phyloP scores from a whole-genome alignment of 768 basidiomycete genomes.

The Mycena sanguinolenta region DNA sequence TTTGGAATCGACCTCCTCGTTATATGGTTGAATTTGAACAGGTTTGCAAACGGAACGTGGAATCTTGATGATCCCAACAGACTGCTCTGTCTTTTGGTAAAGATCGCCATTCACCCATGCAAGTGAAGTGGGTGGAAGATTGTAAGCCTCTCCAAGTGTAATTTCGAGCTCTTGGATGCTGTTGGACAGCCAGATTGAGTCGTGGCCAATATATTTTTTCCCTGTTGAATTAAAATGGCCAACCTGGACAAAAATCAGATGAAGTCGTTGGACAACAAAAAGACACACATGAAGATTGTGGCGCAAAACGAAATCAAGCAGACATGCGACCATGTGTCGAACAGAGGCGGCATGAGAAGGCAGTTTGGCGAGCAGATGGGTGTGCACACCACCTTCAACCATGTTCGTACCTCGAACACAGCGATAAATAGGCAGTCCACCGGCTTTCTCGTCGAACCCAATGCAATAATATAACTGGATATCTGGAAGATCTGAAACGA shows the following conservation, averaged over 20 bases:
- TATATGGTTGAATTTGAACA: constrained; percentile 1
- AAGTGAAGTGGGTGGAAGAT: too few species aligned
- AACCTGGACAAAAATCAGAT: too few species aligned
- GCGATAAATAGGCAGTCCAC: constrained; percentile 44
- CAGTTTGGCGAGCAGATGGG: constrained; percentile 42
- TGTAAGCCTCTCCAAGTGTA: too few species aligned
- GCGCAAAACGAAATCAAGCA: constrained; percentile 39
- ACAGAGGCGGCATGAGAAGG: constrained; percentile 42
- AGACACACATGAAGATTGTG: constrained; percentile 43
- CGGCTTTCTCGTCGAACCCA: constrained; percentile 37
- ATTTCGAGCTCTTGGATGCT: too few species aligned
- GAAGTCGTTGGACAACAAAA: too few species aligned
- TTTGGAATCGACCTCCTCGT: too few species aligned
- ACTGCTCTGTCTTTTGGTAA: too few species aligned
- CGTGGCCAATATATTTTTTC: too few species aligned
- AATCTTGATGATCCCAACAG: not conserved
- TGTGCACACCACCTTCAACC: constrained; percentile 53
- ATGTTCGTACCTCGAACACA: constrained; percentile 49
- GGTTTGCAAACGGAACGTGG: constrained; percentile 8
- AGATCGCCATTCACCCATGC: constrained; percentile 8
- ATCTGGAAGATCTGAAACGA: constrained; percentile 49
- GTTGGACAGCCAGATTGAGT: too few species aligned
- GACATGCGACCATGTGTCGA: constrained; percentile 37
- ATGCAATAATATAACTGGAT: constrained; percentile 39
- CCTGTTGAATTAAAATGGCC: too few species aligned